phyloP scores from a whole-genome alignment of 805 yeast species.

The Zygosaccharomyces kombuchaensis region DNA sequence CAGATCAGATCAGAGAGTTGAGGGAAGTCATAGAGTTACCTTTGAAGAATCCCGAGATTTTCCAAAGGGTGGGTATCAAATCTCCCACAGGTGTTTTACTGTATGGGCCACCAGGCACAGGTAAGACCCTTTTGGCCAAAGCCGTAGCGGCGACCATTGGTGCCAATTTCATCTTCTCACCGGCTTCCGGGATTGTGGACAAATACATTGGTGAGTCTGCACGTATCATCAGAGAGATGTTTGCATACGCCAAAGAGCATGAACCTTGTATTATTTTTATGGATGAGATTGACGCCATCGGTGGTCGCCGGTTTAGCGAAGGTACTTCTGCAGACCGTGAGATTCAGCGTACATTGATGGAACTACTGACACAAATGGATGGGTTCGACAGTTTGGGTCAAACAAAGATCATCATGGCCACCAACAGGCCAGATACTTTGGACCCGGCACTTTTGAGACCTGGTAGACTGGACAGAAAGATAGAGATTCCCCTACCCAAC shows the following conservation, averaged over 20 bases:
- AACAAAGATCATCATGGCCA: conserved; percentile 97
- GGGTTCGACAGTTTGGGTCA: conserved; percentile 96
- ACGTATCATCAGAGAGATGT: conserved; percentile 94
- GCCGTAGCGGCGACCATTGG: conserved; percentile 99
- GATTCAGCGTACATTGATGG: conserved; percentile 97
- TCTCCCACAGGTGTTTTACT: conserved; percentile 98
- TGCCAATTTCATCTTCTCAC: conserved; percentile 96
- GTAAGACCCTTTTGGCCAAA: conserved; percentile 91
- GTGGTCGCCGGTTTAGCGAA: conserved; percentile 95
- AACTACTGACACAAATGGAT: conserved; percentile 94
- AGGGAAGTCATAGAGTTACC: conserved; percentile 98
- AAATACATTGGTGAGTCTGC: conserved; percentile 98
- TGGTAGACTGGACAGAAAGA: conserved; percentile 93
- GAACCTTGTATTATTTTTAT: conserved; percentile 97
- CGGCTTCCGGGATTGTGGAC: conserved; percentile 96
- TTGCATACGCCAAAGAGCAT: conserved; percentile 94
- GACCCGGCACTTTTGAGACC: conserved; percentile 98
- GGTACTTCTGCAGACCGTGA: conserved; percentile 99
- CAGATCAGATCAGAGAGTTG: conserved; percentile 91
- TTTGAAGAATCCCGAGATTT: conserved; percentile 92
- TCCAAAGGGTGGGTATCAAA: conserved; percentile 91
- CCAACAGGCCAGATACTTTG: conserved; percentile 97
- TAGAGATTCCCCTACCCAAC: conserved; percentile 92
- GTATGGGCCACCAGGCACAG: conserved; percentile 99
- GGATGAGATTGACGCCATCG: conserved; percentile 99